Evolutionary conservation across 768 basidiomycete species (phyloP).

Genomic region (Mycena galopus): DNA sequence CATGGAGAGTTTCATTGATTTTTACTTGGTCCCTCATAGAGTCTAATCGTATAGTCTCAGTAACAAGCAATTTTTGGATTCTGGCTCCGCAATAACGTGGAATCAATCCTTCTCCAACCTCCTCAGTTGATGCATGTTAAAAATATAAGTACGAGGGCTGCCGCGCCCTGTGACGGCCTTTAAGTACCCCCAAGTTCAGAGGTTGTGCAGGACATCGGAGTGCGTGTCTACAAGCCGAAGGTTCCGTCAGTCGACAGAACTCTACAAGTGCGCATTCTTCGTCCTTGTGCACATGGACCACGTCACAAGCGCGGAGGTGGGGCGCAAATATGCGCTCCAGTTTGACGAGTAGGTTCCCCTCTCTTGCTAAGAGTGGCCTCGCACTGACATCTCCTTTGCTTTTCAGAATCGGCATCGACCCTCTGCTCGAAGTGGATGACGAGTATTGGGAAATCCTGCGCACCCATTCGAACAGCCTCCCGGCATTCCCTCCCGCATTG

Average conservation of each 20-base stretch:
- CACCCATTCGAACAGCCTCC: conserved; percentile 75
- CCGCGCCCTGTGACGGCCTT: too few relatives aligned
- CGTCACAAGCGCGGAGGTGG: conserved; percentile 62
- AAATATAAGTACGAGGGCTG: too few relatives aligned
- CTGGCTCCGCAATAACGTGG: too few relatives aligned
- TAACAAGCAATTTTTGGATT: too few relatives aligned
- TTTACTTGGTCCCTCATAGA: too few relatives aligned
- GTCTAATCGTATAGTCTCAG: too few relatives aligned
- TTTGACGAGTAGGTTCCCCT: background rate
- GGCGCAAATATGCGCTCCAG: conserved; percentile 51
- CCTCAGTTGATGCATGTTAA: too few relatives aligned
- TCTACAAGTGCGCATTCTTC: conserved; percentile 81
- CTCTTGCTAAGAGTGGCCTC: background rate
- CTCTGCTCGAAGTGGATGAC: conserved; percentile 69
- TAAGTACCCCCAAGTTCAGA: too few relatives aligned
- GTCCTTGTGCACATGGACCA: conserved; percentile 56
- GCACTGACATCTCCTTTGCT: background rate
- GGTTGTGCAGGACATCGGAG: conserved; percentile 28
- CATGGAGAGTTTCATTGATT: too few relatives aligned
- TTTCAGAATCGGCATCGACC: conserved; percentile 76
- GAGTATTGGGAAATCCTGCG: too few relatives aligned
- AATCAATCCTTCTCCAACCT: too few relatives aligned
- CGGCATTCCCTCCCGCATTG: conserved; percentile 63
- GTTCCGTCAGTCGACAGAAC: conserved; percentile 68
- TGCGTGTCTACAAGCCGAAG: conserved; percentile 40